These are phyloP conservation scores for Apiospora pterosperma DNA, from an alignment of 2,329 filamentous ascomycete genomes.

Conservation along the genomic window DNA sequence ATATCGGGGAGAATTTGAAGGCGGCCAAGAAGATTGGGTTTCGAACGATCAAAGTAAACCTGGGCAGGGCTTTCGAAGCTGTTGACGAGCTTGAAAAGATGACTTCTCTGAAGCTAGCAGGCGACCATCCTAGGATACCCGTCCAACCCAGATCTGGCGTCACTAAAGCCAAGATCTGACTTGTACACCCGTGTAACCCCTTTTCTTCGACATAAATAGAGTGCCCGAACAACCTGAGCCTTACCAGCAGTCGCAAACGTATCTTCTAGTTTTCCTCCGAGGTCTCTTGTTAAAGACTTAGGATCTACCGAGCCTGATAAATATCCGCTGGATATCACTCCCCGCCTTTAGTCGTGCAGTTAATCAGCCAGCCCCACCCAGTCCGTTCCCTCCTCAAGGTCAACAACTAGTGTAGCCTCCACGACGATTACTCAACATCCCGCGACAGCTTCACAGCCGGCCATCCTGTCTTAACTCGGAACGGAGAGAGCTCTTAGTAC, in stretches of 20 bases:
- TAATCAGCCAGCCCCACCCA: background rate
- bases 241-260: too few species aligned
- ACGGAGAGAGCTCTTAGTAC: too few species aligned
- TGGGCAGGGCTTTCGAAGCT: slow-evolving; percentile 76
- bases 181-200: background rate
- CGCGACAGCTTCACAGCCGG: background rate
- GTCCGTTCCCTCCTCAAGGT: background rate
- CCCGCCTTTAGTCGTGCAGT: background rate
- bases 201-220: background rate
- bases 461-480: too few species aligned
- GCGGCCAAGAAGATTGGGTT: slow-evolving; percentile 72
- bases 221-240: background rate
- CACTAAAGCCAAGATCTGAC: slow-evolving; percentile 40
- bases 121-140: slow-evolving; percentile 48
- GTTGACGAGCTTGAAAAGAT: slow-evolving; percentile 76
- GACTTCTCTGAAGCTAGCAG: slow-evolving; percentile 64
- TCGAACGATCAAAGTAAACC: slow-evolving; percentile 76
- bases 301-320: too few species aligned
- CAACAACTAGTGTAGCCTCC: too few species aligned
- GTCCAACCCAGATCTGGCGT: slow-evolving; percentile 33
- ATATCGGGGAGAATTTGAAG: slow-evolving; percentile 92
- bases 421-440: background rate
- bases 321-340: background rate
- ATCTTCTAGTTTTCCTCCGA: too few species aligned
- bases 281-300: too few species aligned